A percentile compares a stretch with the other conserved stretches of the same genome.
Evolutionary conservation across 2,329 filamentous ascomycete species (phyloP).

Genomic region (Teratosphaeria zuluensis): DNA sequence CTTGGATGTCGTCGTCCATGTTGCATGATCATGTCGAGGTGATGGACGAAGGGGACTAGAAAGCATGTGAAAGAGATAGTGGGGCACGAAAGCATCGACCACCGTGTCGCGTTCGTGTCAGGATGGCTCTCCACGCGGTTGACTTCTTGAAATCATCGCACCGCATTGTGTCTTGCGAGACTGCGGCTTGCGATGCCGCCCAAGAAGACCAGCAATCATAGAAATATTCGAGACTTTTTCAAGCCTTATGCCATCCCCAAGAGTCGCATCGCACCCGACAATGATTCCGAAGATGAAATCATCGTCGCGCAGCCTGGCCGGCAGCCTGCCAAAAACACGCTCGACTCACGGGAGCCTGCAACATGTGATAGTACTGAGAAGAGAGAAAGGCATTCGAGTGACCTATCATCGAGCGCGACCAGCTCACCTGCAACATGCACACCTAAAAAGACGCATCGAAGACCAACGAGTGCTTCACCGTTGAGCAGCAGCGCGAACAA

Average conservation of each 20-base stretch:
- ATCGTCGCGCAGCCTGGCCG: constrained; percentile 11
- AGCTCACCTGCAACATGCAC: not conserved
- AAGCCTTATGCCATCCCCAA: constrained; percentile 27
- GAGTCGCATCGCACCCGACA: constrained; percentile 12
- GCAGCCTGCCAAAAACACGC: not conserved
- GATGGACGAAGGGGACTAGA: not conserved
- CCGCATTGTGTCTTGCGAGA: not conserved
- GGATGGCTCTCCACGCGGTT: not conserved
- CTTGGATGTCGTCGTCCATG: constrained; percentile 35
- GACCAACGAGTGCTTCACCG: not conserved
- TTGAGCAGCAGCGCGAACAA: constrained; percentile 1
- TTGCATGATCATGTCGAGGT: not conserved
- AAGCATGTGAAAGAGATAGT: not conserved
- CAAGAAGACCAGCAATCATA: not conserved
- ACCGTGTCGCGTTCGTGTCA: not conserved
- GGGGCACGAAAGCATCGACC: not conserved
- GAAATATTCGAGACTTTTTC: constrained; percentile 32
- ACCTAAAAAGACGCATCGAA: not conserved
- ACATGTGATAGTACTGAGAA: not conserved
- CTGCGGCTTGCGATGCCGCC: not conserved
- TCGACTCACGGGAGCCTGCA: not conserved
- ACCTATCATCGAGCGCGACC: not conserved
- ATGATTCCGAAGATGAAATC: constrained; percentile 17
- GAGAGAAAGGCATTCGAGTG: not conserved
- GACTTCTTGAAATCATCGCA: not conserved